A percentile compares a stretch with the other conserved stretches of the same genome.
Conservation (phyloP, 495 filamentous ascomycete species). For the Podospora tetraspora region DNA sequence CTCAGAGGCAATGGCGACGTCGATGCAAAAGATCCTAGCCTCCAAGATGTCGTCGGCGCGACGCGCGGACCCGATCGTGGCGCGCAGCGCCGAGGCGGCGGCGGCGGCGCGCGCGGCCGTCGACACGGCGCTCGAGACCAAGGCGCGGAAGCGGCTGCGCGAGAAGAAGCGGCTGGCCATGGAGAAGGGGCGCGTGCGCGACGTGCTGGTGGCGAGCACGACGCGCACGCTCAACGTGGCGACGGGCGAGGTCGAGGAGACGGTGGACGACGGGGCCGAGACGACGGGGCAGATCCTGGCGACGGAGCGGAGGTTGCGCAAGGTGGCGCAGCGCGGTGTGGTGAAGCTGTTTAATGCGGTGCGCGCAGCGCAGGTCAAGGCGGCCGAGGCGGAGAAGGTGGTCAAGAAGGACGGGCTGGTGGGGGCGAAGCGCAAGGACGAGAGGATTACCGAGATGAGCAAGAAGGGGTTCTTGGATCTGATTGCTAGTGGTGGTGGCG, state of each 20-base stretch:
- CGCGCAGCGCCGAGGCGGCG: constrained; percentile 65
- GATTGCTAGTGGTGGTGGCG: constrained; percentile 62
- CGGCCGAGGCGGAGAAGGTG: constrained; percentile 64
- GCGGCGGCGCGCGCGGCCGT: constrained; percentile 59
- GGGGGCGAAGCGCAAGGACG: constrained; percentile 66
- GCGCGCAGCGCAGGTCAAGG: constrained; percentile 81
- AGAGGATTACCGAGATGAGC: constrained; percentile 88
- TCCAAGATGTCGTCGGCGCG: constrained; percentile 77
- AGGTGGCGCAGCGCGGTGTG: constrained; percentile 85
- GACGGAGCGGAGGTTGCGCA: constrained; percentile 73
- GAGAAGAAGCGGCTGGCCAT: constrained; percentile 74
- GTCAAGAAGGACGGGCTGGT: constrained; percentile 67
- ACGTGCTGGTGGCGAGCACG: constrained; percentile 58
- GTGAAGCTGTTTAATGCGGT: constrained; percentile 96
- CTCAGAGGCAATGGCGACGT: constrained; percentile 80
- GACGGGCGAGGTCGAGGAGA: constrained; percentile 41
- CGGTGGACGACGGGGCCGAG: constrained; percentile 32
- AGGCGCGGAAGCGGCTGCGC: constrained; percentile 69
- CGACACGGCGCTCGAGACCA: constrained; percentile 71
- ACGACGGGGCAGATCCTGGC: constrained; percentile 58
- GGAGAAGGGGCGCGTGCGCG: constrained; percentile 82
- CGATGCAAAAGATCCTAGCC: constrained; percentile 82
- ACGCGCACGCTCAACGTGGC: constrained; percentile 35
- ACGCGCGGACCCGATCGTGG: constrained; percentile 81
- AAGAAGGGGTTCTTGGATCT: constrained; percentile 92